Evolutionary conservation across 345 rosid species (phyloP), one percentile per base, ranked within the genome.

Genomic region (Leavenworthia alabamica): DNA sequence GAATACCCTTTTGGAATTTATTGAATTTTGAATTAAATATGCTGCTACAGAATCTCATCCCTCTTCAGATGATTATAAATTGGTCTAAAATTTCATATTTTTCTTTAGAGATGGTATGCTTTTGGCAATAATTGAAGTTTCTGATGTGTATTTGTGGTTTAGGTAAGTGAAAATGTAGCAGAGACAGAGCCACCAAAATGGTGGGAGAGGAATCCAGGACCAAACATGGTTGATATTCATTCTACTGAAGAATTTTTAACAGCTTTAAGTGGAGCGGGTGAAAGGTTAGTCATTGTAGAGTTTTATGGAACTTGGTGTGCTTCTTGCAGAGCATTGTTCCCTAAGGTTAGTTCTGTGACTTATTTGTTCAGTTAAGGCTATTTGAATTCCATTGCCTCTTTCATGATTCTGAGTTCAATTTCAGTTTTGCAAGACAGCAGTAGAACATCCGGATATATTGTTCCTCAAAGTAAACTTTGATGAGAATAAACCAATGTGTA

Each of bases 281-380:
- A 89, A 61, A 86, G 79, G 78, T 74, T 89, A 80, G 97, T 89
- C 36, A 86, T 89, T 73, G 95, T 89, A 42, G 97, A 89, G 63
- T 89, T 89, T 78, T 89, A 89, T 78, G 97, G 97, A 67, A 86
- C 97, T 26, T 89, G 97, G 97, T 89, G 97, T 75, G 97, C 95
- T 48, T 89, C 95, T 60, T 89, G 97, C 67, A 81, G 86, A 66
- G 95, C 97, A 57, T 75, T 89, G 46, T 89, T 83, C 73, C 95
- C 95, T 3, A 86, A 83, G 89, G 96, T 83, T 61, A 57, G 52
- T 66, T 8, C 13, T 16, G 11, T 46, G 35, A 15, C 20, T 46
- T 28, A n/a, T 64, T 8, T 26, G 23, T 33, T 41, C 5, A 5
- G 13, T 47, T 47, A 41, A 50, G 50, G 43, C 55, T 36, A 2